phyloP scores from a whole-genome alignment of 169 alveolate species.

The Plasmodium billcollinsi region DNA sequence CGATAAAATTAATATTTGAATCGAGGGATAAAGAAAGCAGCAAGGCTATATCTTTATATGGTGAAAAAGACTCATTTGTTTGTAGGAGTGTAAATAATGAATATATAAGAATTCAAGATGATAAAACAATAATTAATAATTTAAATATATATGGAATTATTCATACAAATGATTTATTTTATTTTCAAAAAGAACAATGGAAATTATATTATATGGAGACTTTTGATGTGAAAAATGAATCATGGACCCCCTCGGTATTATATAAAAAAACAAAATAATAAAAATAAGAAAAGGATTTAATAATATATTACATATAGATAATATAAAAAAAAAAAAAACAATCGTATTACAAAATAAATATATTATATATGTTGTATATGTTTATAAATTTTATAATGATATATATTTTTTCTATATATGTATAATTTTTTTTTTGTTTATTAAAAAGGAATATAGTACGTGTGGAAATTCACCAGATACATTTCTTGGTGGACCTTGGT shows the following conservation, averaged over 20 bases:
- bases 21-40: conserved; percentile 16
- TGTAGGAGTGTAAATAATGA: conserved; percentile 16
- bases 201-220: conserved; percentile 39
- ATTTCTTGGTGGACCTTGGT: conserved; percentile 75
- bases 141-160: conserved; percentile 55
- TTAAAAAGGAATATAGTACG: conserved; percentile 56
- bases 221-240: conserved; percentile 31
- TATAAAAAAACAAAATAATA: neutral
- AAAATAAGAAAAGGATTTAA: neutral
- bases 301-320: neutral
- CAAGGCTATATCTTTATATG: conserved; percentile 14
- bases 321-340: neutral
- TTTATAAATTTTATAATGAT: too few relatives aligned
- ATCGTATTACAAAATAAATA: too few relatives aligned
- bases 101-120: conserved; percentile 37
- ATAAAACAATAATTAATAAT: conserved; percentile 26
- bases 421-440: neutral
- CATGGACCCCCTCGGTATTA: conserved; percentile 67
- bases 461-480: conserved; percentile 67
- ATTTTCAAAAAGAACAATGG: conserved; percentile 46
- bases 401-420: neutral
- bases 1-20: conserved; percentile 34
- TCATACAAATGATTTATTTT: conserved; percentile 48
- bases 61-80: conserved; percentile 19
- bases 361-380: too few relatives aligned